Evolutionary conservation across 306 rosid genomes (phyloP), one percentile per base, ranked within the genome.

Genomic region (Vigna angularis): DNA sequence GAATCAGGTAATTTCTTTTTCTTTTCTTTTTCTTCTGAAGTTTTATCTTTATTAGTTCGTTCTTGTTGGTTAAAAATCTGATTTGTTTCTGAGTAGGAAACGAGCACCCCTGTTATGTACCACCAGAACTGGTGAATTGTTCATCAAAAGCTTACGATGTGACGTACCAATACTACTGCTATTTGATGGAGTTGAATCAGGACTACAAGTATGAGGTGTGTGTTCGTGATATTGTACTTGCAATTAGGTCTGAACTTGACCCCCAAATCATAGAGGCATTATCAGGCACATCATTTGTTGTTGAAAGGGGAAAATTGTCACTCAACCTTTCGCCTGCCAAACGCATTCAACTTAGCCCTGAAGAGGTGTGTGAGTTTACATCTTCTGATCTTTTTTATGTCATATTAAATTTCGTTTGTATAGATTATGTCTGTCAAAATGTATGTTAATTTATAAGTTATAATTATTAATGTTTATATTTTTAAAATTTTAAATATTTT

Each of bases 131-230:
- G 73, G 87, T 86, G 28, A 73, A 67, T 36, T 55, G 69, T 72
- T 24, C 62, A 48, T 70, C 83, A 14, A 63, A 76, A 49, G 75
- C 53, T 70, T 20, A 83, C 50, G 52, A 56, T 22, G 55, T 45
- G 20, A 24, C 9, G 47, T 86, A 89, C 76, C 74, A 88, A 42
- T 42, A 42, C 47, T 42, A 9, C 66, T 86, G 91, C 81, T 91
- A 91, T 84, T 64, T 83, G 44, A 86, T 91, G 28, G 94, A 87
- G 85, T 51, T 91, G 82, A 77, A 83, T 73, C 86, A 78, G 69
- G 75, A 83, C 17, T 88, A 86, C 61, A 17, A 3, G 5, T 70
- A 70, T 63, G 66, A 81, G 4, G 66, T 81, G 55, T 70, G 83
- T 0, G 84, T 82, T 74, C 66, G 78, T 36, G 88, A 88, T 63